Base-by-base conservation (phyloP, 2,329 filamentous ascomycete species). In the Diatrype stigma region DNA sequence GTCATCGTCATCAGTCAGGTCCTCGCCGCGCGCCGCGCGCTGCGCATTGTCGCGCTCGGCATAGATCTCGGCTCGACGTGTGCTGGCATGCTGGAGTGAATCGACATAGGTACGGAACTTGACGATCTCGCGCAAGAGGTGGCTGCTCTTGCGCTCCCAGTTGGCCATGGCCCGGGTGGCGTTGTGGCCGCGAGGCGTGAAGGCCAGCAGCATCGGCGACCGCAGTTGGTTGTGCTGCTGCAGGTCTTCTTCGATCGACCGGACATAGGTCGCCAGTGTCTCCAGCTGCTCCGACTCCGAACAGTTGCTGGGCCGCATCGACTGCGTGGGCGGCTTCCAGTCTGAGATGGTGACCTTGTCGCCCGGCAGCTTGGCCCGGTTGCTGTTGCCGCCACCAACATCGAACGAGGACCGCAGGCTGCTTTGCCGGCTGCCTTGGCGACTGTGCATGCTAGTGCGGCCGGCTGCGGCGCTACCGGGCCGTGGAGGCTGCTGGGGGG, bases 81-180 rank as follows among this genome's bases (percentile, higher is more conserved):
- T 72, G 60, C 88, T 82, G 0, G 92, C 92, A 35, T 82, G 81
- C 51, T 84, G 78, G 47, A 99, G 73, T 32, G 84, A 86, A 67
- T 97, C 94, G 59, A 96, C 92, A 64, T 97, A 99, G 0, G 92
- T 97, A 53, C 87, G 80, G 73, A 96, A 97, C 70, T 97, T 97
- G 69, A 97, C 91, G 67, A 95, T 96, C 73, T 99, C 94, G 34
- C 89, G 80, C 12, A 97, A 78, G 38, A 99, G 74, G 66, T 97
- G 96, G 28, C 89, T 86, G 50, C 90, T 95, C 74, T 97, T 97
- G 64, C 88, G 85, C 75, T 99, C 92, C 93, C 94, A 99, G 70
- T 99, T 99, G 19, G 86, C 80, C 88, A 97, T 93, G 16, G 93
- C 90, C 70, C 88, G 92, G 55, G 75, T 76, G 16, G 86, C 82